Conservation (phyloP, 352 stramenopile genomes). For the Phytopythium vexans region DNA sequence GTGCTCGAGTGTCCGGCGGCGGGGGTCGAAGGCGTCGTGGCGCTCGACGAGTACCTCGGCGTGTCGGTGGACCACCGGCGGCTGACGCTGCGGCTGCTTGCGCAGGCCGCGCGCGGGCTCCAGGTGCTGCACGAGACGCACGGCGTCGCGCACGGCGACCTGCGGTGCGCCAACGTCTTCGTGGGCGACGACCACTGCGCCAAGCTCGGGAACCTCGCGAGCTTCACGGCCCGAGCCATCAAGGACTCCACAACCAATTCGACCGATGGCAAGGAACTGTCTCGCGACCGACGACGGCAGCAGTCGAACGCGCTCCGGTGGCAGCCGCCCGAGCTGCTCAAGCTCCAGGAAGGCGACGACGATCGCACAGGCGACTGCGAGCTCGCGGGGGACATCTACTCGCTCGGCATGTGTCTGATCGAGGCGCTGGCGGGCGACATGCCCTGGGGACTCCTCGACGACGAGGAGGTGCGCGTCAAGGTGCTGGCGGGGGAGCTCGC, state of each 20-base stretch:
- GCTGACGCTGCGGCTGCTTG: constrained; percentile 36
- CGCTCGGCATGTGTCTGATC: constrained; percentile 62
- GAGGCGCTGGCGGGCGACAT: constrained; percentile 57
- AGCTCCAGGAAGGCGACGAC: background rate
- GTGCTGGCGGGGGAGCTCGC: constrained; percentile 44
- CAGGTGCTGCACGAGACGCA: constrained; percentile 50
- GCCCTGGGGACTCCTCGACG: constrained; percentile 53
- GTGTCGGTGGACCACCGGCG: constrained; percentile 35
- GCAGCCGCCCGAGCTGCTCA: constrained; percentile 48
- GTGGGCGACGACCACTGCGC: constrained; percentile 56
- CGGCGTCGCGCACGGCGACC: constrained; percentile 39
- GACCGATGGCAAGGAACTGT: background rate
- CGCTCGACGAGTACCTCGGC: constrained; percentile 52
- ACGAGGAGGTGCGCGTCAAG: constrained; percentile 34
- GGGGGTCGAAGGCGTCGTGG: constrained; percentile 18
- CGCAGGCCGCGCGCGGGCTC: constrained; percentile 43
- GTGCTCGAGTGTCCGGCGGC: constrained; percentile 38
- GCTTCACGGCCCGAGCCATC: constrained; percentile 15
- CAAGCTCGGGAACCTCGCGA: constrained; percentile 46
- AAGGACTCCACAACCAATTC: background rate
- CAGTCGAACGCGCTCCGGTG: constrained; percentile 37
- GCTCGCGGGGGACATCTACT: constrained; percentile 54
- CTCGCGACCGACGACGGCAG: background rate
- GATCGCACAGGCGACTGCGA: constrained; percentile 5
- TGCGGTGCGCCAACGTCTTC: constrained; percentile 55